Conservation (phyloP, 1,284 basidiomycete genomes). For the Abortiporus biennis region DNA sequence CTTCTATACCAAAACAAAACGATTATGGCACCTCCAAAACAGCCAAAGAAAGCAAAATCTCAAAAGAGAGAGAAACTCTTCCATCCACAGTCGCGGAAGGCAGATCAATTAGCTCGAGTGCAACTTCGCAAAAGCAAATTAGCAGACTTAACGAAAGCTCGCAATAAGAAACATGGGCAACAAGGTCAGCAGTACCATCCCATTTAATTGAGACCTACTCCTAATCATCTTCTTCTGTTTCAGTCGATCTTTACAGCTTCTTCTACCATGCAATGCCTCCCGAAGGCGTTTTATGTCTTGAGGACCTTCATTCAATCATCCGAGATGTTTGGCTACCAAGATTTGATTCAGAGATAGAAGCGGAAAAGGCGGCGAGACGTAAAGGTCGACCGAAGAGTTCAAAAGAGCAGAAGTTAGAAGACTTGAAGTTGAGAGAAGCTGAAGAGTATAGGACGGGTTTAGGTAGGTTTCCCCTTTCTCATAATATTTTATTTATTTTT, state of each 20-base stretch:
- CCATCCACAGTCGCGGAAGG: conserved; percentile 79
- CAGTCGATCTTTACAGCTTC: conserved; percentile 74
- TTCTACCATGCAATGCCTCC: conserved; percentile 74
- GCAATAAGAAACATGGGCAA: conserved; percentile 47
- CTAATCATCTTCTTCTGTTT: neutral
- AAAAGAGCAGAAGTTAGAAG: conserved; percentile 70
- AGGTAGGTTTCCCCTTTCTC: conserved; percentile 47
- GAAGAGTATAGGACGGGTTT: conserved; percentile 81
- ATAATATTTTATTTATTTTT: conserved; percentile 1
- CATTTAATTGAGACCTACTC: neutral
- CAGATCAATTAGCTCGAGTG: conserved; percentile 70
- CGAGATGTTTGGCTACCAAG: conserved; percentile 70
- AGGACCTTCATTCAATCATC: conserved; percentile 65
- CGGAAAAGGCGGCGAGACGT: conserved; percentile 56
- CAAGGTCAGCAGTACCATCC: conserved; percentile 36
- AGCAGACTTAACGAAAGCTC: conserved; percentile 46
- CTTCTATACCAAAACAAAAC: too few species aligned
- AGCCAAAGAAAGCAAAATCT: conserved; percentile 15
- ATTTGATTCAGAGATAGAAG: conserved; percentile 63
- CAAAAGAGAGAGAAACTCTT: conserved; percentile 70
- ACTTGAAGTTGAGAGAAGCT: conserved; percentile 58
- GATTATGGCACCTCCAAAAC: conserved; percentile 28
- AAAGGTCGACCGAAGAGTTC: conserved; percentile 75
- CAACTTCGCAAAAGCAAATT: conserved; percentile 72
- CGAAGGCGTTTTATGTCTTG: conserved; percentile 55